These are phyloP conservation scores for Auricularia sp. DNA, from an alignment of 768 basidiomycete species.

Conservation along the genomic window DNA sequence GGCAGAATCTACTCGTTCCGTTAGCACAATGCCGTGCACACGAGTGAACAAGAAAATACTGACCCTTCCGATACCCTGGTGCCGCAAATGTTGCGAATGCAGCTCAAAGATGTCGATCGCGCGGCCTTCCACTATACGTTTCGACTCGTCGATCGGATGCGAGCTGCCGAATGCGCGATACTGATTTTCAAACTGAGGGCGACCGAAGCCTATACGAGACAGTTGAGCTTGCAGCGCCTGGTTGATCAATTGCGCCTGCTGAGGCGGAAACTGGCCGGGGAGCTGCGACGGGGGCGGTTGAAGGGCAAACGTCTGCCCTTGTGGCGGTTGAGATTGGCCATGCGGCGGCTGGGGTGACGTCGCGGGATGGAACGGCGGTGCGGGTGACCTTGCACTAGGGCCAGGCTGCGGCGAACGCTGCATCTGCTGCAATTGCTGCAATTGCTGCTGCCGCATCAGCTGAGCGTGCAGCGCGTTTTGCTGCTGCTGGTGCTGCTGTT, in stretches of 20 bases:
- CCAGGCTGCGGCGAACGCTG: background rate
- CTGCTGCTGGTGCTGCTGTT: background rate
- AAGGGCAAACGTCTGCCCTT: background rate
- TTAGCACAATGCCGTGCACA: background rate
- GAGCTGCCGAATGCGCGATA: background rate
- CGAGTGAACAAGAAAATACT: background rate
- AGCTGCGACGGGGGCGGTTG: no score
- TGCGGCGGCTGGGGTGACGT: background rate
- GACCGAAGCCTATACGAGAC: background rate
- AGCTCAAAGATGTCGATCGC: background rate
- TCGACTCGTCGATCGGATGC: background rate
- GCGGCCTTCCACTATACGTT: background rate
- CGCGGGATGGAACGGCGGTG: background rate
- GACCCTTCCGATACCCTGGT: background rate
- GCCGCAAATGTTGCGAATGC: background rate
- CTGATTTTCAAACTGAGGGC: no score
- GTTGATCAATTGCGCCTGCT: background rate
- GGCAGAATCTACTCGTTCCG: background rate
- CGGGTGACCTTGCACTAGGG: background rate
- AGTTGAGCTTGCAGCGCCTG: background rate
- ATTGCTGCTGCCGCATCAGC: background rate
- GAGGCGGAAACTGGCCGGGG: background rate
- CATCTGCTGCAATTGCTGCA: background rate
- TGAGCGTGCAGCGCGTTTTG: background rate
- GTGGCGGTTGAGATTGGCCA: background rate